A percentile compares a stretch with the other conserved stretches of the same genome.
These are phyloP conservation scores for Kwoniella europaea DNA, from an alignment of 768 basidiomycete genomes.

Conservation along the genomic window DNA sequence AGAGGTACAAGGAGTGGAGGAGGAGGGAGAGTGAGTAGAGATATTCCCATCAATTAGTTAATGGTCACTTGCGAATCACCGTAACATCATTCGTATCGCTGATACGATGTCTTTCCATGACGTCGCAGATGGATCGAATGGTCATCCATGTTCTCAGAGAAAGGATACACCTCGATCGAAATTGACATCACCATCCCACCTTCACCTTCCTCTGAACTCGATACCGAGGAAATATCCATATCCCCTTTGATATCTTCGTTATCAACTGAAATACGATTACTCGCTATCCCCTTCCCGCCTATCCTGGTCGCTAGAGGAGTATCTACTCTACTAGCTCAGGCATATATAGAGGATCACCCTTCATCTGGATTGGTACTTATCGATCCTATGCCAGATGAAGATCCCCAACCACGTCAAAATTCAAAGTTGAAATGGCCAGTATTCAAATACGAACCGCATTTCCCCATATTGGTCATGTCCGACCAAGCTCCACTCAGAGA, in stretches of 20 bases:
- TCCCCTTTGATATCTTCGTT: constrained; percentile 35
- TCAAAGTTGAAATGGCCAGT: constrained; percentile 58
- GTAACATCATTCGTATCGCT: too few species aligned
- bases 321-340: constrained; percentile 66
- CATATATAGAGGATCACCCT: constrained; percentile 72
- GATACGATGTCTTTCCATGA: too few species aligned
- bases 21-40: constrained; percentile 14
- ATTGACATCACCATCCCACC: constrained; percentile 47
- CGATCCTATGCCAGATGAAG: constrained; percentile 62
- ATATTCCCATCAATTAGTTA: background rate
- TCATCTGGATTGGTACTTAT: constrained; percentile 69
- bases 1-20: constrained; percentile 16
- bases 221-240: background rate
- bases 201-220: constrained; percentile 5
- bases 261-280: constrained; percentile 50
- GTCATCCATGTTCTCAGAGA: constrained; percentile 55
- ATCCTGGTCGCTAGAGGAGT: constrained; percentile 46
- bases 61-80: background rate
- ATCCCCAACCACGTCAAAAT: constrained; percentile 43
- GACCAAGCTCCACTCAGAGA: constrained; percentile 56
- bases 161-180: constrained; percentile 55
- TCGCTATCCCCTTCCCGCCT: constrained; percentile 57
- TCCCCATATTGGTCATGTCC: constrained; percentile 67
- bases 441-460: constrained; percentile 69
- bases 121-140: constrained; percentile 42